Base-by-base conservation (phyloP, 2,329 filamentous ascomycete species). In the Fusarium sp. region DNA sequence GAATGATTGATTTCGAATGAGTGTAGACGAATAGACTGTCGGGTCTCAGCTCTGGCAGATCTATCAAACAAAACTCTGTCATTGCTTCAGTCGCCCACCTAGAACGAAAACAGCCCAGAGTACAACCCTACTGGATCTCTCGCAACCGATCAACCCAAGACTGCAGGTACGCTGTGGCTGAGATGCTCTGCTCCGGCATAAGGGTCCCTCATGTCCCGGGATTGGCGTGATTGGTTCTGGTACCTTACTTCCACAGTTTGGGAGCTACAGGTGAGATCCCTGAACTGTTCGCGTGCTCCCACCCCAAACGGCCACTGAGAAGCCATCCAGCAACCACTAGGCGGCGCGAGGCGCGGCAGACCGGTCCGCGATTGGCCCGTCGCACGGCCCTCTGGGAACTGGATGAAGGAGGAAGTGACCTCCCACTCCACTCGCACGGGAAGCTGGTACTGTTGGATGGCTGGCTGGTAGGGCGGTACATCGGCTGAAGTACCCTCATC, bases 81-180 rank as follows among this genome's bases (percentile, higher is more conserved):
- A 45, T 42, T 59, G 37, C 37, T 18, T 31, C 37, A 31, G 10
- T 66, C 45, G 40, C 24, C 29, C 20, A 29, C 34, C 29, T 64
- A 35, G 50, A 29, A 60, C 20, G 40, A 68, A 31, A 38, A 47
- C 24, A 57, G 37, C 37, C 29, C 60, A 29, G 34, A 24, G 64
- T 63, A 72, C 58, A 60, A 62, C 61, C 58, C 47, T 40, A 22
- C 29, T 27, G 20, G 34, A 57, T 38, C 20, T 24, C 54, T 42
- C 29, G 56, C 42, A 52, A 66, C 18, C 63, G 40, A 67, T 62
- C 64, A 56, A 42, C 64, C 38, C 61, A 64, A 64, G 58, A 70
- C 70, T 72, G 70, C 70, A 77, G 75, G 75, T 77, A 77, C 73
- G 62, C 64, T 66, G 69, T 71, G 64, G 65, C 73, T 75, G 72